These are phyloP conservation scores for Phytopythium montanum DNA, from an alignment of 352 stramenopile species.

Conservation along the genomic window DNA sequence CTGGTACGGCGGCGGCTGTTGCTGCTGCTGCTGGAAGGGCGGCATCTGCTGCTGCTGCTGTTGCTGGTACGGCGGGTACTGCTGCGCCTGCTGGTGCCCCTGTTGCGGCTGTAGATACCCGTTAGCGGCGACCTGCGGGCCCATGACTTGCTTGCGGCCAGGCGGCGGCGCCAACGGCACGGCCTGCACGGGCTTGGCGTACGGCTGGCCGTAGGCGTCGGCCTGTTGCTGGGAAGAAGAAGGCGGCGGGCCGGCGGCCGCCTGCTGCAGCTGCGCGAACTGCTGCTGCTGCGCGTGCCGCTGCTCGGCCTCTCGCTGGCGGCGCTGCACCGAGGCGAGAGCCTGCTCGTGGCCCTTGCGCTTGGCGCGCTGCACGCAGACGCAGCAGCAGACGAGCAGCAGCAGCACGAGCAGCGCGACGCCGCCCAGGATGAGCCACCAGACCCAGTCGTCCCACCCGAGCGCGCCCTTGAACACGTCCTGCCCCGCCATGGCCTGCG, in stretches of 20 bases:
- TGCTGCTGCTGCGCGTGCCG: conserved; percentile 32
- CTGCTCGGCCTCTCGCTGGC: conserved; percentile 44
- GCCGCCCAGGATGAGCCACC: conserved; percentile 62
- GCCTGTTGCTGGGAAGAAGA: conserved; percentile 16
- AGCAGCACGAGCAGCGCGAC: conserved; percentile 65
- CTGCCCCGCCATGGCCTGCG: conserved; percentile 19
- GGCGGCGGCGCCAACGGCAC: conserved; percentile 20
- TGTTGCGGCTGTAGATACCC: conserved; percentile 21
- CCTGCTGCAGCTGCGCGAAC: conserved; percentile 35
- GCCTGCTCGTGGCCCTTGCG: conserved; percentile 72
- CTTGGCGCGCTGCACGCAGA: conserved; percentile 76
- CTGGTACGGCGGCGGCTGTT: conserved; percentile 9
- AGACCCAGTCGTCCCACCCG: conserved; percentile 78
- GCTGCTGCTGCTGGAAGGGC: conserved; percentile 8
- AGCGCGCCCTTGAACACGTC: conserved; percentile 72
- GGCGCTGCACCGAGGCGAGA: conserved; percentile 48
- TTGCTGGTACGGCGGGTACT: conserved; percentile 8
- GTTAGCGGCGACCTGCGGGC: conserved; percentile 42
- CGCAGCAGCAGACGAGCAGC: conserved; percentile 66
- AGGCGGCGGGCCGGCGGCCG: conserved; percentile 9
- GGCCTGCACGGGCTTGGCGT: conserved; percentile 26
- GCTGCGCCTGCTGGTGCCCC: conserved; percentile 8
- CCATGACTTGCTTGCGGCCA: conserved; percentile 19
- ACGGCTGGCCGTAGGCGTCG: conserved; percentile 27
- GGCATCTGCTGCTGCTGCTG: conserved; percentile 12